Conservation (phyloP, 352 stramenopile genomes). For the Pythium sukuiense region DNA sequence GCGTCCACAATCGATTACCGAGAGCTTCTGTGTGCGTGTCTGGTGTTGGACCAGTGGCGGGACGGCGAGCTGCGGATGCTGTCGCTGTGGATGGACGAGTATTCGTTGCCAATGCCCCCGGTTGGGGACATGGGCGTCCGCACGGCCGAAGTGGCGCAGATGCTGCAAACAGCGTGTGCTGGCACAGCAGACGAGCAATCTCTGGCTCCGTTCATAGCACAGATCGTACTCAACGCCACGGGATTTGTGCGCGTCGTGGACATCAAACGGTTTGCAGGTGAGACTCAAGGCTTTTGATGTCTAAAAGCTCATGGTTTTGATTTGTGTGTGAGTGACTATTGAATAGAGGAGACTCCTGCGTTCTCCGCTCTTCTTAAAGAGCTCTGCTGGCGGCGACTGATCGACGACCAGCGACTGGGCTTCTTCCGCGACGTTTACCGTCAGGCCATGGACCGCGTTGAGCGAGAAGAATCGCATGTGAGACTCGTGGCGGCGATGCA, state of each 20-base stretch:
- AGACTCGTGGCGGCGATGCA: conserved; percentile 35
- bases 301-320: background rate
- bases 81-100: conserved; percentile 57
- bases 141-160: conserved; percentile 23
- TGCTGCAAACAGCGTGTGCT: conserved; percentile 44
- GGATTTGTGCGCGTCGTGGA: conserved; percentile 15
- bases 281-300: background rate
- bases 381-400: conserved; percentile 53
- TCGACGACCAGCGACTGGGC: conserved; percentile 53
- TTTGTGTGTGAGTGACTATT: background rate
- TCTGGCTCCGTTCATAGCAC: conserved; percentile 36
- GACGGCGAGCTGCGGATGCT: conserved; percentile 47
- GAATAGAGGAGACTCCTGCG: conserved; percentile 20
- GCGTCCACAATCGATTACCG: conserved; percentile 37
- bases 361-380: conserved; percentile 34
- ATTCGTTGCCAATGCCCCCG: conserved; percentile 24
- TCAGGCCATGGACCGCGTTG: conserved; percentile 39
- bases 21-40: conserved; percentile 44
- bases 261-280: conserved; percentile 30
- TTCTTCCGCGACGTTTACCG: conserved; percentile 56
- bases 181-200: conserved; percentile 38
- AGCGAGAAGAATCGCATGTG: conserved; percentile 36
- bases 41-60: conserved; percentile 54
- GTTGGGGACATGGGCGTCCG: conserved; percentile 32
- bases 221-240: conserved; percentile 14